Conservation (phyloP, 148 eudicot genomes). For the Vaccinium darrowii region DNA sequence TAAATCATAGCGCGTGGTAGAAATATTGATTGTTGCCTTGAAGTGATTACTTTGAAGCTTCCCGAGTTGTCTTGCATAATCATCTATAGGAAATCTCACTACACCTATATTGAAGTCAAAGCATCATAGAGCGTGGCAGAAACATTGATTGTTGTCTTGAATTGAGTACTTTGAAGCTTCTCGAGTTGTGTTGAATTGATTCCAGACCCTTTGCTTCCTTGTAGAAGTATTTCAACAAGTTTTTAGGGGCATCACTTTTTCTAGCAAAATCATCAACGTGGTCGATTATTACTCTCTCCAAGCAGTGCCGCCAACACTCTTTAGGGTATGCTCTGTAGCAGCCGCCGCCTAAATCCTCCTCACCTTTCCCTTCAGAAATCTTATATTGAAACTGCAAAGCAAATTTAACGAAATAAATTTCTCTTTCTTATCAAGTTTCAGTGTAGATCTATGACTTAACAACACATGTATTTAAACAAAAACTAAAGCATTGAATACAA, state of each 20-base stretch:
- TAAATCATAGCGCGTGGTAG: too few species aligned
- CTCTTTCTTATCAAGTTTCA: too few species aligned
- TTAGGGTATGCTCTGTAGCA: background rate
- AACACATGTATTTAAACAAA: too few species aligned
- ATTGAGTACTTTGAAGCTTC: background rate
- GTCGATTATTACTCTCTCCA: background rate
- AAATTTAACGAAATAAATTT: background rate
- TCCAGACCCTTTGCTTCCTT: conserved; percentile 2
- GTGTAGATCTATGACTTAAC: too few species aligned
- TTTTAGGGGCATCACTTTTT: background rate
- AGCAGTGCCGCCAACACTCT: background rate
- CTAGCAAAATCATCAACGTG: background rate
- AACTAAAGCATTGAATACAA: too few species aligned
- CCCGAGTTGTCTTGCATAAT: background rate
- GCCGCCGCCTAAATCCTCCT: background rate
- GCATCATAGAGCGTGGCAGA: too few species aligned
- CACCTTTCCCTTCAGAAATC: background rate
- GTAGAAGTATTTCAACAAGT: background rate
- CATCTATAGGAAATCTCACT: too few species aligned
- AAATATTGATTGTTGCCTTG: background rate
- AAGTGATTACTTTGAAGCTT: background rate
- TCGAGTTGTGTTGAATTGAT: background rate
- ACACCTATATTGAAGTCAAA: too few species aligned
- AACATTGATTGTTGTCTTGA: background rate
- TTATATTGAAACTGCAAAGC: background rate